Evolutionary conservation across 1,284 basidiomycete species (phyloP), one percentile per base, ranked within the genome.

Genomic region (Ustilago xerochloae): DNA sequence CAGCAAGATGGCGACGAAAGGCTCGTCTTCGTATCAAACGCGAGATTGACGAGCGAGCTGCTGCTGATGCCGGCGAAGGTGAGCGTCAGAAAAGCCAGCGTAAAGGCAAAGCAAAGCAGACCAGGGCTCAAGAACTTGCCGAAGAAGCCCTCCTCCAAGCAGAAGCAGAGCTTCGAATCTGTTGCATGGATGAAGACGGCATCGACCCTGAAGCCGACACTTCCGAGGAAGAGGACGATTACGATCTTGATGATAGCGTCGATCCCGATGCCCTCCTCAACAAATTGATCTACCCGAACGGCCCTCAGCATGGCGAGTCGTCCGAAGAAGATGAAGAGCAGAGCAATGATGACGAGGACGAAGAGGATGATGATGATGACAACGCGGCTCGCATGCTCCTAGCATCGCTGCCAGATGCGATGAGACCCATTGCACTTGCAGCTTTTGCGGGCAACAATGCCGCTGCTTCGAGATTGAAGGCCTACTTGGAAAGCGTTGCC

Each of bases 71-170:
- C 3, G 80, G 78, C 15, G 78, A 79, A 52, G 75, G 63, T 6
- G 53, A 49, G 9, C 54, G 63, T 20, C 41, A 28, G 18, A 64
- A 57, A 28, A 63, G 65, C n/a, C 54, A 63, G 47, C 49, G 80
- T 43, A 81, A 81, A 51, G 80, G 80, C 38, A 81, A 81, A 52
- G 79, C 63, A 2, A 75, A 73, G 33, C 67, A 75, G 58, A 81
- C 78, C 2, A 39, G 54, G 5, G 75, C 61, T 8, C 71, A 75
- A 60, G 78, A 77, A 32, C 65, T 68, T 3, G 71, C 71, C 9
- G 65, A 74, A 48, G 61, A 69, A n/a, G 71, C 71, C 6, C 51
- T 74, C 9, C 62, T 68, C 3, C 65, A 68, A 41, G 71, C 71
- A 9, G 54, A 74, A 50, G 65, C 62, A 22, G 71, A 74, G 48